phyloP scores from a whole-genome alignment of 352 stramenopile genomes.

The Pythium rishiriense region DNA sequence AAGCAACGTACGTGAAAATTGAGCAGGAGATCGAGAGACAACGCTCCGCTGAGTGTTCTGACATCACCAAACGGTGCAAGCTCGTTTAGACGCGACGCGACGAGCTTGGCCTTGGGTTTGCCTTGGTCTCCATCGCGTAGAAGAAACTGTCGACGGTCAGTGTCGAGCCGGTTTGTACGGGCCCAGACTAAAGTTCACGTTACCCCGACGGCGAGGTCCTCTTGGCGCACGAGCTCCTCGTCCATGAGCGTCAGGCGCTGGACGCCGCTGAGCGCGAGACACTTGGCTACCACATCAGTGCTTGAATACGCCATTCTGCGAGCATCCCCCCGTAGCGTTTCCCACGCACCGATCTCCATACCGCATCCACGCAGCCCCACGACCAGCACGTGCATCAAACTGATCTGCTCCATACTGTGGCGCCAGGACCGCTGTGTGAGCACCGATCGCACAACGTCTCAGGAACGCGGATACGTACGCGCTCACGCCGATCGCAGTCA shows the following conservation, averaged over 20 bases:
- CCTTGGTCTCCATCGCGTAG: conserved; percentile 32
- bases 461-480: conserved; percentile 14
- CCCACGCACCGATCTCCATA: conserved; percentile 40
- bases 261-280: conserved; percentile 34
- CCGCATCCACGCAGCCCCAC: conserved; percentile 42
- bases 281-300: conserved; percentile 31
- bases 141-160: conserved; percentile 28
- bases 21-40: conserved; percentile 41
- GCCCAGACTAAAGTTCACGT: neutral
- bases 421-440: neutral
- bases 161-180: no score
- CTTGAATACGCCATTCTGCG: neutral
- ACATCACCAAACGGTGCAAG: conserved; percentile 33
- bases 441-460: neutral
- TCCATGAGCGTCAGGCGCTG: conserved; percentile 45
- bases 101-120: conserved; percentile 34
- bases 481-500: conserved; percentile 30
- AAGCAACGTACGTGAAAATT: conserved; percentile 39
- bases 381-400: conserved; percentile 45
- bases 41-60: conserved; percentile 30
- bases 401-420: conserved; percentile 42
- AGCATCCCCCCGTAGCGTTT: neutral
- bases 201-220: conserved; percentile 36
- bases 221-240: conserved; percentile 41
- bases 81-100: conserved; percentile 33